Evolutionary conservation across 495 filamentous ascomycete genomes (phyloP).

Genomic region (Aspergillus leporis): DNA sequence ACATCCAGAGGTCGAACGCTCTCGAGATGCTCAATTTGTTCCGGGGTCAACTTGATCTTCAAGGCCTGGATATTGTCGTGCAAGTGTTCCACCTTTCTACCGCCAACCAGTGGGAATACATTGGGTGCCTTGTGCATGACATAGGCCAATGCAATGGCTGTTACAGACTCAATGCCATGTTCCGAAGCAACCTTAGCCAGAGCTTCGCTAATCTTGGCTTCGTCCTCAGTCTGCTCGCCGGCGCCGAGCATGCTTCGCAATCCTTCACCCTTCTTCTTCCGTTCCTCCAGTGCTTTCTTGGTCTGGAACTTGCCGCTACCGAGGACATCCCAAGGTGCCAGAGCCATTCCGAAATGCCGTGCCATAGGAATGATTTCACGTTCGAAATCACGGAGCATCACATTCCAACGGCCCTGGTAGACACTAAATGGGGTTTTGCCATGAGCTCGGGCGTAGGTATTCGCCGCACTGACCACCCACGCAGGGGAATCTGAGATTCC

Average conservation of each 20-base stretch:
- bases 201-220: constrained; percentile 44
- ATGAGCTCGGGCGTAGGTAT: constrained; percentile 59
- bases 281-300: constrained; percentile 27
- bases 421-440: constrained; percentile 63
- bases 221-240: constrained; percentile 33
- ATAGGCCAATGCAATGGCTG: constrained; percentile 67
- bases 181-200: constrained; percentile 54
- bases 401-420: constrained; percentile 67
- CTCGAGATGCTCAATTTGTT: constrained; percentile 59
- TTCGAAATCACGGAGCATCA: constrained; percentile 53
- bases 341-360: constrained; percentile 55
- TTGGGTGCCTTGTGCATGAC: constrained; percentile 68
- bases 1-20: constrained; percentile 45
- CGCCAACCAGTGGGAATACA: constrained; percentile 72
- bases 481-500: constrained; percentile 64
- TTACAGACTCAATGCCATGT: constrained; percentile 47
- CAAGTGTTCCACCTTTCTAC: constrained; percentile 60
- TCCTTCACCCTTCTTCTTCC: constrained; percentile 30
- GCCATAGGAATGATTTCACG: constrained; percentile 61
- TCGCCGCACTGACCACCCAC: constrained; percentile 61
- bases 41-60: constrained; percentile 45
- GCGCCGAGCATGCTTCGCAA: constrained; percentile 18
- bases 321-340: constrained; percentile 54
- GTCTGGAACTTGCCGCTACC: constrained; percentile 56
- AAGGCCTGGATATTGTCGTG: constrained; percentile 60